Evolutionary conservation across 2,329 filamentous ascomycete species (phyloP).

Genomic region (Orbilia quercus): DNA sequence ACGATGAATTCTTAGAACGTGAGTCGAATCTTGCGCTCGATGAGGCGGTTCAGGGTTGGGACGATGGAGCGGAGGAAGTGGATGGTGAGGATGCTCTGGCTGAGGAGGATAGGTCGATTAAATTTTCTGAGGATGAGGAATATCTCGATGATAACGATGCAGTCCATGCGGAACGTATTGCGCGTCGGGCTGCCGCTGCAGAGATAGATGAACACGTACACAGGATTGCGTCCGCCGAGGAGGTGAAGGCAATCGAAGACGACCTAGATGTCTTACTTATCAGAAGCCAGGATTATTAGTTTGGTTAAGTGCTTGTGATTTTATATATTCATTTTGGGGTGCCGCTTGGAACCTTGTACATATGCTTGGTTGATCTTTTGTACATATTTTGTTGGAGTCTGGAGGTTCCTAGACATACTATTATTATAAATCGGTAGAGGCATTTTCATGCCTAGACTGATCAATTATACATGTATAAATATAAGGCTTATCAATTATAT

Average conservation of each 20-base stretch:
- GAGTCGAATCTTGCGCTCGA: constrained; percentile 30
- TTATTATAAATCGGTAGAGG: not conserved
- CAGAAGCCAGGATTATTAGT: too few relatives aligned
- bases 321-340: too few relatives aligned
- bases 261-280: constrained; percentile 1
- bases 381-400: too few relatives aligned
- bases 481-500: not conserved
- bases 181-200: constrained; percentile 3
- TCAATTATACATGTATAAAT: constrained; percentile 3
- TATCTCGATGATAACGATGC: constrained; percentile 23
- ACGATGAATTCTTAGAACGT: constrained; percentile 44
- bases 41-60: constrained; percentile 26
- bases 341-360: not conserved
- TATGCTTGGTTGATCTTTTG: constrained; percentile 4
- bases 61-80: constrained; percentile 7
- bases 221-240: not conserved
- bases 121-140: not conserved
- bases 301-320: too few relatives aligned
- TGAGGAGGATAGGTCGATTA: not conserved
- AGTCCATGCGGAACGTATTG: constrained; percentile 11
- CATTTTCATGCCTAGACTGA: not conserved
- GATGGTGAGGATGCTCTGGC: not conserved
- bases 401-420: too few relatives aligned
- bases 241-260: not conserved
- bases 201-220: constrained; percentile 15